These are phyloP conservation scores for Nakaseomyces sp. DNA, from an alignment of 1,139 yeast species.

Conservation along the genomic window DNA sequence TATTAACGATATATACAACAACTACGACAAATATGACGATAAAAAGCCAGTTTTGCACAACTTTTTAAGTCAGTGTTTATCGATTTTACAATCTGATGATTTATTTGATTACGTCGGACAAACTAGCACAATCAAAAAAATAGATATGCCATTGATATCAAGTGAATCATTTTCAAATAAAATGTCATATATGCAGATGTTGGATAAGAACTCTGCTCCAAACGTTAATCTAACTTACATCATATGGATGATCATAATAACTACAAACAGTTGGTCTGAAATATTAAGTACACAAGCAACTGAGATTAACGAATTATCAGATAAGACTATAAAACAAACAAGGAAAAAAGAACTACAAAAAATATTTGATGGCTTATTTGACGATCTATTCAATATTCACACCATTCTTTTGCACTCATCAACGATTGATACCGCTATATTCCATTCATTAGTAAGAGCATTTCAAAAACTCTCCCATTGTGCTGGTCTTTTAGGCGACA, in stretches of 20 bases:
- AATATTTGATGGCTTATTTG: conserved; percentile 31
- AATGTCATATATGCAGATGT: conserved; percentile 55
- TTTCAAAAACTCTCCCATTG: conserved; percentile 76
- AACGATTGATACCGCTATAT: conserved; percentile 54
- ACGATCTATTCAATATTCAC: conserved; percentile 41
- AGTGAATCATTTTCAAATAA: conserved; percentile 38
- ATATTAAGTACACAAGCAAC: conserved; percentile 55
- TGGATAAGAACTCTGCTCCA: conserved; percentile 71
- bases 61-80: conserved; percentile 42
- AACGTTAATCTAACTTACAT: conserved; percentile 54
- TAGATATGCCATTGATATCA: conserved; percentile 27
- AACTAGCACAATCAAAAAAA: conserved; percentile 24
- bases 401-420: conserved; percentile 51
- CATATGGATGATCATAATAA: conserved; percentile 47
- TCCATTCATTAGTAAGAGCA: conserved; percentile 57
- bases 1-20: conserved; percentile 45
- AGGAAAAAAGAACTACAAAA: conserved; percentile 33
- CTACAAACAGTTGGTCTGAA: conserved; percentile 52
- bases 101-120: conserved; percentile 35
- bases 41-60: conserved; percentile 57
- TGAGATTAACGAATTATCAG: conserved; percentile 4
- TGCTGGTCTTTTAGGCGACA: conserved; percentile 60
- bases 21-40: conserved; percentile 51
- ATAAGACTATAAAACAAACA: conserved; percentile 31
- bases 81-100: conserved; percentile 29